Base-by-base conservation (phyloP, 805 yeast genomes). In the Nakazawaea wickerhamii region DNA sequence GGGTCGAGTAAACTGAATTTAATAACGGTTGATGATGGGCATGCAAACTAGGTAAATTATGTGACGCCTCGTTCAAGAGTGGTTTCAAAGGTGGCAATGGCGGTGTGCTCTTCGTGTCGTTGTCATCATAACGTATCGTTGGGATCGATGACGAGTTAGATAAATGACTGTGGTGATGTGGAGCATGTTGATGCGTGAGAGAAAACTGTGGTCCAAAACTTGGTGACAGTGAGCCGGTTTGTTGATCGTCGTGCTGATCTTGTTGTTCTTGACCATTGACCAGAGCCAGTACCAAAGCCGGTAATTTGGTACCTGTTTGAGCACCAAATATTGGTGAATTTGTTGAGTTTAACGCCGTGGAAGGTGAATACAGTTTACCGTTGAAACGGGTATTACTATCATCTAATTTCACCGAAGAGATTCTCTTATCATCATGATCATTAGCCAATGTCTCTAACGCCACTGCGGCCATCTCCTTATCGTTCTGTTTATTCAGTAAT, bases 391-490 rank as follows among this genome's bases (percentile, higher is more conserved):
- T 14, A n/a, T n/a, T n/a, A 8, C 44, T 50, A 11, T 53, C 50
- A 33, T 60, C 65, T 11, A 61, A 48, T 38, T 59, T 59, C 51
- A 62, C 55, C 28, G 59, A 59, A 7, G 63, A 58, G 22, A 61
- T 61, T 45, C 50, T 53, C 42, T 52, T 43, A 44, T 53, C 49
- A 37, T 53, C 51, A 35, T 21, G 49, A 23, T 27, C 46, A 52
- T 50, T 63, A 21, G 70, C 59, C 56, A 66, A 51, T 14, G 62
- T 63, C 45, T 67, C 71, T 36, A 65, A 52, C 11, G 69, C 68
- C 14, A 68, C 69, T 14, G 68, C 70, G 48, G 53, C 55, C 36
- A 49, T 50, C 22, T 50, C 55, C 47, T 49, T 19, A 43, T 36
- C 41, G 2, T 27, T 32, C 19, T 30, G 38, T 31, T 45, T 35